These are phyloP conservation scores for Lenzites betulinus DNA, from an alignment of 768 basidiomycete species.

Conservation along the genomic window DNA sequence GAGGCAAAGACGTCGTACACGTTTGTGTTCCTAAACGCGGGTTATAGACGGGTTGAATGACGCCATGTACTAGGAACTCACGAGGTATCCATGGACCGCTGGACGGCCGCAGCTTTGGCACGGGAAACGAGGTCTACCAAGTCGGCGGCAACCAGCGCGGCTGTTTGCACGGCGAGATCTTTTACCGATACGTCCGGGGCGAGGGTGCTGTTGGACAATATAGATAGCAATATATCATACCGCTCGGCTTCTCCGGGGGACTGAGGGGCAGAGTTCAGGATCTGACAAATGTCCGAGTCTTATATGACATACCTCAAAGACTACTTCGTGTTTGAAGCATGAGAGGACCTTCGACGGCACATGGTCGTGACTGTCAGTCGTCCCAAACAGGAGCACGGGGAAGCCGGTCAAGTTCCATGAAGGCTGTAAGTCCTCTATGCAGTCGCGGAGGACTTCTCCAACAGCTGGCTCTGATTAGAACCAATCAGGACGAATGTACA, in stretches of 20 bases:
- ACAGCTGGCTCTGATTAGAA: conserved; percentile 54
- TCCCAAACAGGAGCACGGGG: conserved; percentile 77
- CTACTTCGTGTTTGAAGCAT: conserved; percentile 85
- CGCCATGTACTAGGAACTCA: no score
- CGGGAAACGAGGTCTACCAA: conserved; percentile 67
- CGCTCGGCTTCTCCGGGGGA: conserved; percentile 82
- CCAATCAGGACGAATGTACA: background rate
- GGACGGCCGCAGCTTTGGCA: conserved; percentile 56
- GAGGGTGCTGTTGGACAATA: conserved; percentile 45
- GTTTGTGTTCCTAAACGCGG: conserved; percentile 1
- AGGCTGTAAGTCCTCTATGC: conserved; percentile 54
- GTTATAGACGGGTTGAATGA: conserved; percentile 3
- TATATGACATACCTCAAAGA: conserved; percentile 57
- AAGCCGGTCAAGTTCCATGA: conserved; percentile 63
- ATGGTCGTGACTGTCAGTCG: conserved; percentile 64
- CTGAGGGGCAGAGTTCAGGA: conserved; percentile 40
- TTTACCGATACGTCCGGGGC: conserved; percentile 80
- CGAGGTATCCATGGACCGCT: conserved; percentile 43
- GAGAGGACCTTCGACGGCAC: conserved; percentile 63
- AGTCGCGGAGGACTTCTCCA: conserved; percentile 60
- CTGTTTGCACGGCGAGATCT: conserved; percentile 80
- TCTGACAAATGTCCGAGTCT: background rate
- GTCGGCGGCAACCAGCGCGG: conserved; percentile 85
- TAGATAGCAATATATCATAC: conserved; percentile 53
- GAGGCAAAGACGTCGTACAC: conserved; percentile 36